phyloP scores from a whole-genome alignment of 192 early-diverging fungal genomes.

The Linderina pennispora region DNA sequence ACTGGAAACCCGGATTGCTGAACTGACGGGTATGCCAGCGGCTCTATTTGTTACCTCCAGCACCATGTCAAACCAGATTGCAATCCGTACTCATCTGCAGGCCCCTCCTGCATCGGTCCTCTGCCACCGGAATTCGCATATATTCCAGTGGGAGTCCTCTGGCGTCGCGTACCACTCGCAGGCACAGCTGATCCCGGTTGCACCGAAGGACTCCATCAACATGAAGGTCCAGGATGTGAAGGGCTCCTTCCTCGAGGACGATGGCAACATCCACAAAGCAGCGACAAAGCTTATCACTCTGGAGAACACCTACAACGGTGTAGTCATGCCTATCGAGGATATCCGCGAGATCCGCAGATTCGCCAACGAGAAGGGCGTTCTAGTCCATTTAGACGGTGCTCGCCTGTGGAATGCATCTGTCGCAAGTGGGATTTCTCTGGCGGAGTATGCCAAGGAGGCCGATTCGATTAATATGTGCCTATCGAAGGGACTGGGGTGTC shows the following conservation, averaged over 20 bases:
- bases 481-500: slow-evolving; percentile 88
- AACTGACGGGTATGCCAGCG: slow-evolving; percentile 44
- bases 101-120: slow-evolving; percentile 48
- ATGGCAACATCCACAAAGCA: slow-evolving; percentile 59
- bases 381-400: slow-evolving; percentile 86
- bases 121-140: slow-evolving; percentile 70
- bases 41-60: slow-evolving; percentile 47
- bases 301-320: slow-evolving; percentile 87
- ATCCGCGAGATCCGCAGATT: slow-evolving; percentile 59
- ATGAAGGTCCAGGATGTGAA: slow-evolving; percentile 62
- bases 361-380: slow-evolving; percentile 50
- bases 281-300: slow-evolving; percentile 76
- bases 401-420: slow-evolving; percentile 85
- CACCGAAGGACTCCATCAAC: slow-evolving; percentile 49
- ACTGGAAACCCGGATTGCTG: slow-evolving; percentile 34
- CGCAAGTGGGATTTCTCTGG: slow-evolving; percentile 60
- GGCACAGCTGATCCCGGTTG: slow-evolving; percentile 61
- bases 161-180: slow-evolving; percentile 75
- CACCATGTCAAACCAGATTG: slow-evolving; percentile 48
- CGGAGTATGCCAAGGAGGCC: slow-evolving; percentile 64
- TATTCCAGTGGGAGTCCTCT: slow-evolving; percentile 74
- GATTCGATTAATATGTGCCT: slow-evolving; percentile 86
- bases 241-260: slow-evolving; percentile 52
- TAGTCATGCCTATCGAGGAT: slow-evolving; percentile 73
- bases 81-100: slow-evolving; percentile 43